Percentiles rank a stretch among this genome's conserved stretches.
phyloP scores from a whole-genome alignment of 176 grass and related monocot species.

The Puya raimondii region DNA sequence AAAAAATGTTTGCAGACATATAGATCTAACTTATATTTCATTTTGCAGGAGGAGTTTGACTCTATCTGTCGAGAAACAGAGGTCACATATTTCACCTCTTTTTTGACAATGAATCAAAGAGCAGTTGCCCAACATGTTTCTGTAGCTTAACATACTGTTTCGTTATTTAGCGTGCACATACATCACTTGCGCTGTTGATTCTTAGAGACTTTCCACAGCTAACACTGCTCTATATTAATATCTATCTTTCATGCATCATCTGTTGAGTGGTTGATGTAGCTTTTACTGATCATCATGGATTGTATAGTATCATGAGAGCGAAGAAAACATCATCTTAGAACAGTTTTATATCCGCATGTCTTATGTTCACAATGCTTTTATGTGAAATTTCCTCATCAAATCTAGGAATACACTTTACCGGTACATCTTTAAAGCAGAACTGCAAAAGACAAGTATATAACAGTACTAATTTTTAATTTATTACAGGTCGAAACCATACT shows the following conservation, averaged over 20 bases:
- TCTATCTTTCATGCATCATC: too few species aligned
- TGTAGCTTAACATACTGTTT: neutral
- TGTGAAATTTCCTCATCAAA: too few species aligned
- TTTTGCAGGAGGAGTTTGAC: conserved; percentile 57
- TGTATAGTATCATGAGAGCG: too few species aligned
- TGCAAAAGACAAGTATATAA: neutral
- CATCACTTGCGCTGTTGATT: neutral
- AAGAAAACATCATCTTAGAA: too few species aligned
- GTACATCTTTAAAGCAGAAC: neutral
- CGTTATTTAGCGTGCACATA: neutral
- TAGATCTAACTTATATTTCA: conserved; percentile 1
- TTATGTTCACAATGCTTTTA: too few species aligned
- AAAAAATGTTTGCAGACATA: neutral
- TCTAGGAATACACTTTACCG: neutral
- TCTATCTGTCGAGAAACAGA: conserved; percentile 34
- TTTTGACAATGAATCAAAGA: neutral
- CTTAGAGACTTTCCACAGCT: too few species aligned
- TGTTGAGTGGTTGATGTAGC: too few species aligned
- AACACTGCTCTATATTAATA: too few species aligned
- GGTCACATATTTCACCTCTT: conserved; percentile 10
- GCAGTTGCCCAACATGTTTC: neutral
- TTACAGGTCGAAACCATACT: conserved; percentile 36
- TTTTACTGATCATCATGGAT: too few species aligned
- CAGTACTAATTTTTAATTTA: neutral
- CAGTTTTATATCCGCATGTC: too few species aligned